Evolutionary conservation across 371 early-diverging fungal genomes (phyloP), one percentile per base, ranked within the genome.

Genomic region (Syncephalastrum contaminatum): DNA sequence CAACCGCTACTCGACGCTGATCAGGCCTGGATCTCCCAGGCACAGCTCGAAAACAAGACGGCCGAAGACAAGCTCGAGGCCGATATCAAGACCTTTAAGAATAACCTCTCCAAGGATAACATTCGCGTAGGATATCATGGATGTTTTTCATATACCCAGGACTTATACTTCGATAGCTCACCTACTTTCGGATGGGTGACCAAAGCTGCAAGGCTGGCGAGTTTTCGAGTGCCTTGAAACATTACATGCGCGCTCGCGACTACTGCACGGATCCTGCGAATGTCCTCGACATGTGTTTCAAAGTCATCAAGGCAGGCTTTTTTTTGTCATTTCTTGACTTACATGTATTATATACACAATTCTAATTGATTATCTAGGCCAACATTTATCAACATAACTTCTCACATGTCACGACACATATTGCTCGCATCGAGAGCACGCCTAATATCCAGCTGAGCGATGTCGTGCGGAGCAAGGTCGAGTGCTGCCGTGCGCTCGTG

Each of bases 231-330:
- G 90, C 95, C 0, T 67, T 88, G 27, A 88, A 87, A 54, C 77
- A 70, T 45, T 93, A 89, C 64, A 69, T 82, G 2, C 77, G 88
- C 7, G 84, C 89, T 3, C 75, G 92, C 16, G 95, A 94, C 59
- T 92, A 89, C 62, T 86, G 87, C 64, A 80, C 89, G 4, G 85
- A 86, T 0, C 70, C 87, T 6, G 81, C 86, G 53, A 88, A 91
- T 59, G 70, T 89, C 8, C 57, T 91, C 43, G 92, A 92, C 42
- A 86, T 90, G 83, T 91, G 90, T 59, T 73, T 92, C 62, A 85
- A 85, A 60, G 86, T 88, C 25, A 89, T 92, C 71, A 82, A 87
- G 76, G 93, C 88, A 68, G 12, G 10, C 36, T 30, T 3, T 10
- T 30, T 10, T 10, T 30, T 30, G 0, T 10, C 12, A 2, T 30